Evolutionary conservation across 257 asterid species (phyloP), one percentile per base, ranked within the genome.

Genomic region (Plantago major): DNA sequence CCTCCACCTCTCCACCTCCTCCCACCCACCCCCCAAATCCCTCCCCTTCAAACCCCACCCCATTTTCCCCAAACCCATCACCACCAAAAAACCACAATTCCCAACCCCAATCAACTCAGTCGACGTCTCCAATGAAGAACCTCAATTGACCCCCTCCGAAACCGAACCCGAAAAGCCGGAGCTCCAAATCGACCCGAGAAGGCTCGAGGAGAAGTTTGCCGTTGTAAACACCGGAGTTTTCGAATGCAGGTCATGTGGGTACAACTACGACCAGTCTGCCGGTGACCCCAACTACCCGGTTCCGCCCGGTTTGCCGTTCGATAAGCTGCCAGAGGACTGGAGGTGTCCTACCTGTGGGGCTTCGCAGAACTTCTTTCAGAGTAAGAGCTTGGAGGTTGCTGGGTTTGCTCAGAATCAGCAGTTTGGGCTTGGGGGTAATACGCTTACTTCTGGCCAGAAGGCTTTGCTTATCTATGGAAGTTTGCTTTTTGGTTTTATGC

Each of bases 341-440:
- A 67, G 97, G 66, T 92, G 98, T 60, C 79, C 95, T 4, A 92
- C 97, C 40, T 92, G 96, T 62, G 99, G 99, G 19, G 99, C 97
- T 11, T 79, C 99, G 10, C 82, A 81, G 87, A 86, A 71, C 51
- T 92, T 92, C 79, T 92, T 92, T 71, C 78, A 71, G 81, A 92
- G 84, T 46, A 92, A 89, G 89, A 84, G 90, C 53, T 77, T 84
- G 82, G 97, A 89, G 75, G 81, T 92, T 56, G 99, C 99, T 12
- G 97, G 97, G 2, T 92, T 92, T 60, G 96, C 92, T 19, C 74
- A 89, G 89, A 92, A 92, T 66, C 99, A 92, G 81, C 96, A 92
- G 82, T 92, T 76, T 70, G 98, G 98, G n/a, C 69, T 92, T 22
- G 98, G 98, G 45, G 97, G 84, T 47, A 92, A 92, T 63, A 15